Percentiles rank a stretch among this genome's conserved stretches.
Evolutionary conservation across 2,329 filamentous ascomycete species (phyloP).

Genomic region (Sclerotinia borealis): DNA sequence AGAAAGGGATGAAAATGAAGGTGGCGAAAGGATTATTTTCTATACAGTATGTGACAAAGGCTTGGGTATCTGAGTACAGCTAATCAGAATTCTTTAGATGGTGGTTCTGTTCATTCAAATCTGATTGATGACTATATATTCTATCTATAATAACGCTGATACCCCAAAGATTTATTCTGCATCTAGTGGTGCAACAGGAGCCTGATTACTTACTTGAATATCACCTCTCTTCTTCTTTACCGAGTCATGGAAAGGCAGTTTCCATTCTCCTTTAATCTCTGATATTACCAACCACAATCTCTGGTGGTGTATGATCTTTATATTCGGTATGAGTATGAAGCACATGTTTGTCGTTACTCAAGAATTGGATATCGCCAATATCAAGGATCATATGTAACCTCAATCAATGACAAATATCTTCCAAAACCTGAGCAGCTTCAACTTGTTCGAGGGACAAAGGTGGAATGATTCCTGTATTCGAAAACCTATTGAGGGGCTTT

Average conservation of each 20-base stretch:
- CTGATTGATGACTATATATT: neutral
- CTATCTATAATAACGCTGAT: slow-evolving; percentile 3
- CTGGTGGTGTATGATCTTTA: slow-evolving; percentile 61
- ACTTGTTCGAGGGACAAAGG: slow-evolving; percentile 62
- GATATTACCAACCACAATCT: slow-evolving; percentile 80
- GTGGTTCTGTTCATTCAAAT: neutral
- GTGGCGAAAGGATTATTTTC: neutral
- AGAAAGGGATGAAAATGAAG: neutral
- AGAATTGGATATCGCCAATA: slow-evolving; percentile 82
- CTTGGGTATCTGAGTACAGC: neutral
- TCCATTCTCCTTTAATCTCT: slow-evolving; percentile 78
- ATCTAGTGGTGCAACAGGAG: slow-evolving; percentile 69
- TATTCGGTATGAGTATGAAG: slow-evolving; percentile 79
- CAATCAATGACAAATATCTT: slow-evolving; percentile 67
- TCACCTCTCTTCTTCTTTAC: slow-evolving; percentile 82
- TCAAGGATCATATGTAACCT: slow-evolving; percentile 81
- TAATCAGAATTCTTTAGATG: neutral
- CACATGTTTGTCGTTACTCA: slow-evolving; percentile 74
- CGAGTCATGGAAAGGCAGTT: slow-evolving; percentile 73
- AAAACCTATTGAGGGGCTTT: slow-evolving; percentile 68
- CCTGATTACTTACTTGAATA: slow-evolving; percentile 77
- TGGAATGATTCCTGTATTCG: slow-evolving; percentile 65
- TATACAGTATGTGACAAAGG: neutral
- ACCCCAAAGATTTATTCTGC: slow-evolving; percentile 53
- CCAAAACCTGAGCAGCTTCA: slow-evolving; percentile 62